Conservation (phyloP, 2,329 filamentous ascomycete genomes). For the Phialophora verrucosa region DNA sequence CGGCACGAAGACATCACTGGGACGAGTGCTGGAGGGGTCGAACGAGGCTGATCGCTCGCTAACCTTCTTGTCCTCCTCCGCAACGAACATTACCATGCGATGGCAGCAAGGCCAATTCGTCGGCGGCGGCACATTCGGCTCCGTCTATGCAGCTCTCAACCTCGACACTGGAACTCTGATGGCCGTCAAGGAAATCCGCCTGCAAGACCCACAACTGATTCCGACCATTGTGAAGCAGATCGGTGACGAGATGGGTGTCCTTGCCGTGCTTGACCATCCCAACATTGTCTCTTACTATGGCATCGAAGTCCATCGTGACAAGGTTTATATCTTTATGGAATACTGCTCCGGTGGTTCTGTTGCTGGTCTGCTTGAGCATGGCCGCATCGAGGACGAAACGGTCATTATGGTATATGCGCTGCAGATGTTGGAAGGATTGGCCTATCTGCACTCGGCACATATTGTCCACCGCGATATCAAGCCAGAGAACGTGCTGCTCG, state of each 20-base stretch:
- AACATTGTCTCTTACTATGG: slow-evolving; percentile 98
- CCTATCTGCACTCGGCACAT: slow-evolving; percentile 87
- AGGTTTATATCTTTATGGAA: slow-evolving; percentile 99
- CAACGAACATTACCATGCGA: slow-evolving; percentile 91
- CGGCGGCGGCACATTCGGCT: slow-evolving; percentile 94
- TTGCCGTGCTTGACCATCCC: slow-evolving; percentile 94
- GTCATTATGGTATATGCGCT: slow-evolving; percentile 96
- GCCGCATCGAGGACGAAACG: slow-evolving; percentile 95
- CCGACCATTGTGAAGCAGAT: slow-evolving; percentile 93
- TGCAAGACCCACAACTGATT: slow-evolving; percentile 95
- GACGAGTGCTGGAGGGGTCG: slow-evolving; percentile 87
- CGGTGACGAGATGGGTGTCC: slow-evolving; percentile 92
- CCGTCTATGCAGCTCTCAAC: slow-evolving; percentile 96
- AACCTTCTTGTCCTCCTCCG: slow-evolving; percentile 89
- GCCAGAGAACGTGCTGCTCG: slow-evolving; percentile 94
- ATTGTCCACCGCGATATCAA: slow-evolving; percentile 98
- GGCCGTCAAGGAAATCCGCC: slow-evolving; percentile 97
- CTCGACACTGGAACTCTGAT: slow-evolving; percentile 94
- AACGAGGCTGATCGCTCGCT: slow-evolving; percentile 96
- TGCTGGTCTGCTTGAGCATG: slow-evolving; percentile 87
- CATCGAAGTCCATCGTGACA: slow-evolving; percentile 96
- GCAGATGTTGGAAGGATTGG: slow-evolving; percentile 90
- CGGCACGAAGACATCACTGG: slow-evolving; percentile 81
- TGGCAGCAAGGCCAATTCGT: slow-evolving; percentile 99
- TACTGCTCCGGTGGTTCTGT: slow-evolving; percentile 96